Evolutionary conservation across 495 filamentous ascomycete species (phyloP).

Genomic region (Aspergillus diversus): DNA sequence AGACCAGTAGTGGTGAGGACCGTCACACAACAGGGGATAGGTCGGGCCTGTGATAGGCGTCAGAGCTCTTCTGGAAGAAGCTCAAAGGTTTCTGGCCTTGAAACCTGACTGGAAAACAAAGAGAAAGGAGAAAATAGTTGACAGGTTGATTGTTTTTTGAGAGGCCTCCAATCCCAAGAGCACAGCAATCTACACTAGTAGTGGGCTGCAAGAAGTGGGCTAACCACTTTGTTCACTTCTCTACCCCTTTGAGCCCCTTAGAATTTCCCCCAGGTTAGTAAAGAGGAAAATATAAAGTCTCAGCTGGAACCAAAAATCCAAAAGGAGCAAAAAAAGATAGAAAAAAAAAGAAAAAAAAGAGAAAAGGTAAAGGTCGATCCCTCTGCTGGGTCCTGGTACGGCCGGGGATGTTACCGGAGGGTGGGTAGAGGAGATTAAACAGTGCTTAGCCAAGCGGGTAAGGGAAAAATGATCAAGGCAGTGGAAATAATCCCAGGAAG

Average conservation of each 20-base stretch:
- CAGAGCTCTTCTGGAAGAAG: conserved; percentile 38
- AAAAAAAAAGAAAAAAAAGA: conserved; percentile 8
- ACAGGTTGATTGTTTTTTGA: conserved; percentile 8
- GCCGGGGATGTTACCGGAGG: conserved; percentile 22
- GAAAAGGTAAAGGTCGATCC: conserved; percentile 29
- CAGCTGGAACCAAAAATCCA: conserved; percentile 22
- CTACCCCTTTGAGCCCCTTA: conserved; percentile 13
- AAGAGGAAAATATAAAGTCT: conserved; percentile 25
- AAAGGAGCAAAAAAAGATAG: too few relatives aligned
- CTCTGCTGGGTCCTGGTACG: conserved; percentile 29
- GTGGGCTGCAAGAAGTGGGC: conserved; percentile 14
- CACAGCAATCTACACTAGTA: conserved; percentile 4
- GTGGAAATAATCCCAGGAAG: conserved; percentile 28
- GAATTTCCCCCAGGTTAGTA: conserved; percentile 11
- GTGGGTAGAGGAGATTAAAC: conserved; percentile 32
- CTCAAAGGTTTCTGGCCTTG: conserved; percentile 28
- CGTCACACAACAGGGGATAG: conserved; percentile 32
- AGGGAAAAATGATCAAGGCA: conserved; percentile 24
- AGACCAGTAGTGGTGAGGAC: conserved; percentile 8
- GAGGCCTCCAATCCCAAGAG: not conserved
- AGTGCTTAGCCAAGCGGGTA: conserved; percentile 31
- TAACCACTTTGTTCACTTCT: conserved; percentile 13
- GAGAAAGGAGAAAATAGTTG: conserved; percentile 10
- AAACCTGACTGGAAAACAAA: conserved; percentile 10
- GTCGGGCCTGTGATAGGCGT: conserved; percentile 41